Conservation (phyloP, 192 early-diverging fungal genomes). For the Backusella sp. region DNA sequence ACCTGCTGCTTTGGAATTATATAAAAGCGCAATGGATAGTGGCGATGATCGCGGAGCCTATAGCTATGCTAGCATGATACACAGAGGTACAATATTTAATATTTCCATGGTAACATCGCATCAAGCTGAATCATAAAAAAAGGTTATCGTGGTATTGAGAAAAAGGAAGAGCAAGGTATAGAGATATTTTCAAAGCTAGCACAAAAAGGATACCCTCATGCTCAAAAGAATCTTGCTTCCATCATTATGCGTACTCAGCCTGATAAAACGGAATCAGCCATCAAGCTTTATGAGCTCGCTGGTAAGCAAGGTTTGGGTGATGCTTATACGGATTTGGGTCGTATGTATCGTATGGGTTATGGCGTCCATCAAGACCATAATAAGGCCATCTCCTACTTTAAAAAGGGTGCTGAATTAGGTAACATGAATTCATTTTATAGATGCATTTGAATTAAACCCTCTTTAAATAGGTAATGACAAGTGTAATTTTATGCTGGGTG, state of each 20-base stretch:
- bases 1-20: constrained; percentile 39
- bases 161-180: constrained; percentile 36
- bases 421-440: not conserved
- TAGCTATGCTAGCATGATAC: constrained; percentile 48
- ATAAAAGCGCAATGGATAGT: constrained; percentile 36
- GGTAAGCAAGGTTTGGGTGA: constrained; percentile 33
- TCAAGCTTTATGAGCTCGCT: constrained; percentile 47
- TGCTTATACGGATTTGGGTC: constrained; percentile 42
- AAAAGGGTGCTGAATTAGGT: constrained; percentile 30
- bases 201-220: constrained; percentile 42
- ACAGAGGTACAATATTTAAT: constrained; percentile 30
- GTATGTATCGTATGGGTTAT: constrained; percentile 41
- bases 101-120: too few relatives aligned
- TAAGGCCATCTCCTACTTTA: constrained; percentile 32
- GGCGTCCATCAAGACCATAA: constrained; percentile 38
- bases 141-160: constrained; percentile 35
- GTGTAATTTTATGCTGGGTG: constrained; percentile 41
- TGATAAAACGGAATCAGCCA: constrained; percentile 33
- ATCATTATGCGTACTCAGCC: constrained; percentile 45
- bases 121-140: not conserved
- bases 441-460: too few relatives aligned
- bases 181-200: constrained; percentile 41
- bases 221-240: constrained; percentile 43
- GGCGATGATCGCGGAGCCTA: constrained; percentile 44
- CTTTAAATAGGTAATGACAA: constrained; percentile 22